A percentile compares a stretch with the other conserved stretches of the same genome.
Evolutionary conservation across 352 stramenopile species (phyloP).

Genomic region (Phytophthora sansomeana): DNA sequence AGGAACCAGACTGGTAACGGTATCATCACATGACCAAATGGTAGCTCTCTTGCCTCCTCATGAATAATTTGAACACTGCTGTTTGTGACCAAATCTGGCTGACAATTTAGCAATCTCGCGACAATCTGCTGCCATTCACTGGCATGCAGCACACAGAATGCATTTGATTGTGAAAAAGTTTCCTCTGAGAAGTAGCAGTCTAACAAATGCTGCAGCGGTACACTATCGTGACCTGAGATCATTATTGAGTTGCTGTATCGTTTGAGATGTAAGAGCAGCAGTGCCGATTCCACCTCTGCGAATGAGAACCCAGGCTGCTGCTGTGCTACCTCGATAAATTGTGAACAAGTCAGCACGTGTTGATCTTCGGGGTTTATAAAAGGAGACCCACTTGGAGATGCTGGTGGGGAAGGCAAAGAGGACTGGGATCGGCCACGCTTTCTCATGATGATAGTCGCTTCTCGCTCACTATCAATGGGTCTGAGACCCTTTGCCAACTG

Average conservation of each 20-base stretch:
- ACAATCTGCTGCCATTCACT: conserved; percentile 20
- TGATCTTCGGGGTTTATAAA: neutral
- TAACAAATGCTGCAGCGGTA: neutral
- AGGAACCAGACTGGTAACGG: conserved; percentile 20
- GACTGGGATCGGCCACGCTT: conserved; percentile 4
- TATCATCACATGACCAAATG: conserved; percentile 12
- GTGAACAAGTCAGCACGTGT: conserved; percentile 21
- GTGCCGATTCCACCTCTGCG: conserved; percentile 30
- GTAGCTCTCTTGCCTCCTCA: conserved; percentile 16
- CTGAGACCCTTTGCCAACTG: conserved; percentile 17
- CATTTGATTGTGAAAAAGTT: neutral
- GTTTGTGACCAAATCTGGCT: neutral
- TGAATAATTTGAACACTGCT: conserved; percentile 6
- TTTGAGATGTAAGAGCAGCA: conserved; percentile 36
- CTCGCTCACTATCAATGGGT: conserved; percentile 28
- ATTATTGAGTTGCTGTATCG: neutral
- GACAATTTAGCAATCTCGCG: neutral
- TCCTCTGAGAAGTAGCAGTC: conserved; percentile 1
- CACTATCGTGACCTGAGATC: neutral
- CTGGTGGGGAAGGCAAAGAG: conserved; percentile 14
- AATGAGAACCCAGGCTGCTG: conserved; percentile 19
- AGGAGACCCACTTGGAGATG: conserved; percentile 7
- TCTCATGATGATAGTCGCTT: conserved; percentile 15
- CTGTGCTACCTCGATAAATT: conserved; percentile 37
- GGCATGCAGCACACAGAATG: conserved; percentile 16